phyloP scores from a whole-genome alignment of 306 rosid genomes.

The Mucuna pruriens region DNA sequence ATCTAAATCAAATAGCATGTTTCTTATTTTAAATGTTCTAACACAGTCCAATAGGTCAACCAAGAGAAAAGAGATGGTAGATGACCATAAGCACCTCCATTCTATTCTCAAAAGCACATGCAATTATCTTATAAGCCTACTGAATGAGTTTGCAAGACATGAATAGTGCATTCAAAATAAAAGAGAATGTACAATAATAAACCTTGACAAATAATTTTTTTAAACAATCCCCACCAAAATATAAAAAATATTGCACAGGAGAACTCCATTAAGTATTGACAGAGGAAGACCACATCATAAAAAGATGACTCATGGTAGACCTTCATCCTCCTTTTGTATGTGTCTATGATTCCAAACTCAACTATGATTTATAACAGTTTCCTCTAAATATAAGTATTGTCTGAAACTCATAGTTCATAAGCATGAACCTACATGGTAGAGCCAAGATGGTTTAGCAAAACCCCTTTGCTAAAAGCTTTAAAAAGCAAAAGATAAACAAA shows the following conservation, averaged over 20 bases:
- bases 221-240: background rate
- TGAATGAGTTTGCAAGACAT: conserved; percentile 5
- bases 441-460: background rate
- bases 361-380: background rate
- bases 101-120: conserved; percentile 17
- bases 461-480: no score
- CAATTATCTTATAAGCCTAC: background rate
- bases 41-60: background rate
- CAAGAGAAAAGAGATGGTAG: conserved; percentile 6
- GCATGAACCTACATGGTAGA: background rate
- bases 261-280: background rate
- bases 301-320: background rate
- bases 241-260: background rate
- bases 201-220: background rate
- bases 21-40: conserved; percentile 3
- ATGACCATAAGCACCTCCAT: background rate
- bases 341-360: background rate
- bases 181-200: background rate
- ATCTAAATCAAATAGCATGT: background rate
- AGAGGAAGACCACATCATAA: background rate
- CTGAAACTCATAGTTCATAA: conserved; percentile 16
- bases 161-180: background rate
- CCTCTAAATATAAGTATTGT: background rate
- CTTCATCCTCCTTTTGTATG: background rate
- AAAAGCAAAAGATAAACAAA: background rate